Base-by-base conservation (phyloP, 805 yeast genomes). In the Maudiozyma turicensis region DNA sequence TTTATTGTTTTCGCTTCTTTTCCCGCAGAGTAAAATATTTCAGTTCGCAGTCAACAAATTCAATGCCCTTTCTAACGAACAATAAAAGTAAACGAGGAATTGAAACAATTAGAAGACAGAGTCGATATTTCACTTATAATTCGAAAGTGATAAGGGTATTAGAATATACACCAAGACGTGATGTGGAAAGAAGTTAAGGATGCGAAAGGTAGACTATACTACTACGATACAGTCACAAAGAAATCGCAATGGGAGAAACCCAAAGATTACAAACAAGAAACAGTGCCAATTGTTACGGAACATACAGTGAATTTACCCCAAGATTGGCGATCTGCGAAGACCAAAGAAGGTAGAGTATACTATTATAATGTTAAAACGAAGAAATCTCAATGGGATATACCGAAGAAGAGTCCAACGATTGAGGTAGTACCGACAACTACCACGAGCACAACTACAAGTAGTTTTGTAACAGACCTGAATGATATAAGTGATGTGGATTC, bases 201-300 rank as follows among this genome's bases (percentile, higher is more conserved):
- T 56, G 78, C 76, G 10, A 78, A 78, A 46, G 93, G 95, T 0
- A 72, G 82, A 45, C 69, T 71, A 1, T 90, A 89, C 66, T 89
- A 84, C 65, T 86, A 80, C 63, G 80, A 89, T 54, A 47, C 76
- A 0, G 72, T 61, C 30, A 83, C 91, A 0, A 76, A 79, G 45
- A 79, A 80, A 54, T 80, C 96, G 0, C 78, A 82, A 46, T 88
- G 96, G 95, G 86, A 84, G 29, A 79, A 80, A 54, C 96, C 96
- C 0, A 76, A 66, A 14, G 84, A 74, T 47, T 58, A 6, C 6
- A 30, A 39, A 7, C 8, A 39, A 13, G 42, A 20, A 6, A 13
- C 26, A 40, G 46, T n/a, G 37, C 46, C n/a, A 29, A 5, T 7
- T 10, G 26, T 20, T 20, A 20, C 3, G 26, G 26, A 20, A 20